Evolutionary conservation across 768 basidiomycete species (phyloP).

Genomic region (Plicaturopsis crispa): DNA sequence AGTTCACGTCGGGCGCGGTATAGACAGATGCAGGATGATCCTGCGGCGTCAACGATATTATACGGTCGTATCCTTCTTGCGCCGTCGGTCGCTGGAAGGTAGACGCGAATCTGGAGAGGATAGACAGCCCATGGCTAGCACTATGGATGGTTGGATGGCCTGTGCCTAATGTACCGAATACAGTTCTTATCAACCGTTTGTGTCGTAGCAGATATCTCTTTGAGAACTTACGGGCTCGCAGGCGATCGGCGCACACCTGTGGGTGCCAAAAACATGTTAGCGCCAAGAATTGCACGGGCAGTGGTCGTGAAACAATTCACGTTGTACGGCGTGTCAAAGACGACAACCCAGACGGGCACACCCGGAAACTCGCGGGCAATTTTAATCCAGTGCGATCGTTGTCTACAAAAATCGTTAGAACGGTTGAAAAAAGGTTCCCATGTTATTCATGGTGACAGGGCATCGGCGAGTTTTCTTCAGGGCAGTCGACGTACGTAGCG

Average conservation of each 20-base stretch:
- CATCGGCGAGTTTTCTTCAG: neutral
- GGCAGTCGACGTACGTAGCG: conserved; percentile 36
- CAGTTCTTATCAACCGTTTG: conserved; percentile 5
- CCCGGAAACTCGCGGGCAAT: conserved; percentile 63
- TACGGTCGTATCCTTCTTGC: conserved; percentile 61
- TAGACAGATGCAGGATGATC: conserved; percentile 37
- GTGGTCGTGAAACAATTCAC: no score
- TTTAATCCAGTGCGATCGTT: conserved; percentile 66
- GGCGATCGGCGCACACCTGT: conserved; percentile 56
- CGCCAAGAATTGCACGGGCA: neutral
- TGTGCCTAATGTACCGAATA: conserved; percentile 38
- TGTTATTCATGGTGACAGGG: neutral
- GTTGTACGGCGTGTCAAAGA: conserved; percentile 72
- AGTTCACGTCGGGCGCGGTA: conserved; percentile 40
- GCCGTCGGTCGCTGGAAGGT: conserved; percentile 49
- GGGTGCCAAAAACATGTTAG: conserved; percentile 10
- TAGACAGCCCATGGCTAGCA: conserved; percentile 45
- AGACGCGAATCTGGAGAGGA: conserved; percentile 60
- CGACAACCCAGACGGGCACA: conserved; percentile 62
- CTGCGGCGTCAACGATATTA: conserved; percentile 29
- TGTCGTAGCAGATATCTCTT: neutral
- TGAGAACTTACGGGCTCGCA: conserved; percentile 45
- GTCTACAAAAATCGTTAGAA: conserved; percentile 30
- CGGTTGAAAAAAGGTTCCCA: conserved; percentile 9
- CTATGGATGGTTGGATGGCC: conserved; percentile 71